Conservation (phyloP, 2,329 filamentous ascomycete species). For the Aspergillus ibericus region DNA sequence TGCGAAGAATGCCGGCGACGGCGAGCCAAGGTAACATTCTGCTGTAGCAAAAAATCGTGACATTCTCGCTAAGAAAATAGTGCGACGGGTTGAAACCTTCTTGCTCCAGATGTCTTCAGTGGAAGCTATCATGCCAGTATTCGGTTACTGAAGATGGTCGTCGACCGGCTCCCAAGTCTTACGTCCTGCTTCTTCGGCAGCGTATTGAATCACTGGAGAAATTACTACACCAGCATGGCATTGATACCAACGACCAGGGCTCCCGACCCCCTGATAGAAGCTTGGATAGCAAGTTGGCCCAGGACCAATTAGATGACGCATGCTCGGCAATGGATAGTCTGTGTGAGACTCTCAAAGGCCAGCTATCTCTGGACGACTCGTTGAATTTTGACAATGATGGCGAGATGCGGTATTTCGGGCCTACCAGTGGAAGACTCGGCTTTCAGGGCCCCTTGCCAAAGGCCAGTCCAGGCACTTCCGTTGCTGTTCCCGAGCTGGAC, state of each 20-base stretch:
- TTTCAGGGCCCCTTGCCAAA: slow-evolving; percentile 23
- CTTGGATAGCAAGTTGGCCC: background rate
- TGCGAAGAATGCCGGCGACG: slow-evolving; percentile 42
- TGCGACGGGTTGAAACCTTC: slow-evolving; percentile 35
- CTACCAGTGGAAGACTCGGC: slow-evolving; percentile 37
- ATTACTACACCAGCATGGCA: slow-evolving; percentile 29
- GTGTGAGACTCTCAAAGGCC: slow-evolving; percentile 30
- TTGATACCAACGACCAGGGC: slow-evolving; percentile 29
- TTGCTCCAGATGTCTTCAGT: slow-evolving; percentile 35
- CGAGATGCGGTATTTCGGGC: slow-evolving; percentile 39
- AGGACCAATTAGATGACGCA: background rate
- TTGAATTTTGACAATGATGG: slow-evolving; percentile 38
- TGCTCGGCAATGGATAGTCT: slow-evolving; percentile 20
- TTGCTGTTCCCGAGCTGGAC: background rate
- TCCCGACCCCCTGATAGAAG: background rate
- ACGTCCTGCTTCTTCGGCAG: slow-evolving; percentile 36
- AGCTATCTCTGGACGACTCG: slow-evolving; percentile 37
- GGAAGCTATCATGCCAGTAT: slow-evolving; percentile 32
- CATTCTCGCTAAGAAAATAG: slow-evolving; percentile 16
- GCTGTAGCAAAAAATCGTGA: background rate
- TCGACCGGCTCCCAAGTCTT: slow-evolving; percentile 37
- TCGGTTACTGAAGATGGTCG: slow-evolving; percentile 35
- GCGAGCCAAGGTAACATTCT: slow-evolving; percentile 35
- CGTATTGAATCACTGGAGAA: slow-evolving; percentile 35
- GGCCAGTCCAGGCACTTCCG: background rate